A percentile compares a stretch with the other conserved stretches of the same genome.
Conservation (phyloP, 1,139 yeast genomes). For the Magnusiomyces paraingens region DNA sequence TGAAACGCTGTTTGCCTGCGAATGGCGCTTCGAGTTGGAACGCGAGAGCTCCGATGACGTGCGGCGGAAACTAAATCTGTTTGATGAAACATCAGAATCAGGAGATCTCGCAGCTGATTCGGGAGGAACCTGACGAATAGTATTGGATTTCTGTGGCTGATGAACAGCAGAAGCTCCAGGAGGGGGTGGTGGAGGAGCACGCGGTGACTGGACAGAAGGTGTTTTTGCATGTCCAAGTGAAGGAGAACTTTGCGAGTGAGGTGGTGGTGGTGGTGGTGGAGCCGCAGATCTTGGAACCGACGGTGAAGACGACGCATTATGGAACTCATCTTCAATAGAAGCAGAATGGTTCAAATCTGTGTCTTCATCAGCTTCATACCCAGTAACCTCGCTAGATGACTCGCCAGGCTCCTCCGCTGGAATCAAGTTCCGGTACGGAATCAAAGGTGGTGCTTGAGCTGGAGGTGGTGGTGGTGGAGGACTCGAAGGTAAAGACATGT, state of each 20-base stretch:
- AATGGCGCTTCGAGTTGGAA: neutral
- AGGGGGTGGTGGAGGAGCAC: constrained; percentile 19
- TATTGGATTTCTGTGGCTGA: neutral
- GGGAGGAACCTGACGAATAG: neutral
- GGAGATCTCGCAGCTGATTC: neutral
- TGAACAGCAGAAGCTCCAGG: neutral
- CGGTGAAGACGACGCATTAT: constrained; percentile 21
- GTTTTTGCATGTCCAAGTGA: constrained; percentile 12
- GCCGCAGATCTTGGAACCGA: constrained; percentile 19
- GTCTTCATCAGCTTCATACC: constrained; percentile 50
- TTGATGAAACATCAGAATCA: neutral
- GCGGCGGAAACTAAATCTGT: constrained; percentile 15
- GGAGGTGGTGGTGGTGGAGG: constrained; percentile 12
- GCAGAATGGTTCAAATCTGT: constrained; percentile 29
- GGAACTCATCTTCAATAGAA: constrained; percentile 17
- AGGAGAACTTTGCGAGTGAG: constrained; percentile 16
- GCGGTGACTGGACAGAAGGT: constrained; percentile 17
- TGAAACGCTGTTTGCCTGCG: neutral
- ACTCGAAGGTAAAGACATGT: constrained; percentile 3
- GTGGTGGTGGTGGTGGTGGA: constrained; percentile 18
- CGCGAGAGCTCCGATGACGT: constrained; percentile 4
- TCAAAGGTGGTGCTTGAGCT: constrained; percentile 5
- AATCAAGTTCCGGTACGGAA: constrained; percentile 13
- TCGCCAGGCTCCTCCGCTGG: constrained; percentile 4
- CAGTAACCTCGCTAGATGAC: constrained; percentile 35